A percentile compares a stretch with the other conserved stretches of the same genome.
Conservation (phyloP, 2,329 filamentous ascomycete genomes). For the Bipolaris oryzae region DNA sequence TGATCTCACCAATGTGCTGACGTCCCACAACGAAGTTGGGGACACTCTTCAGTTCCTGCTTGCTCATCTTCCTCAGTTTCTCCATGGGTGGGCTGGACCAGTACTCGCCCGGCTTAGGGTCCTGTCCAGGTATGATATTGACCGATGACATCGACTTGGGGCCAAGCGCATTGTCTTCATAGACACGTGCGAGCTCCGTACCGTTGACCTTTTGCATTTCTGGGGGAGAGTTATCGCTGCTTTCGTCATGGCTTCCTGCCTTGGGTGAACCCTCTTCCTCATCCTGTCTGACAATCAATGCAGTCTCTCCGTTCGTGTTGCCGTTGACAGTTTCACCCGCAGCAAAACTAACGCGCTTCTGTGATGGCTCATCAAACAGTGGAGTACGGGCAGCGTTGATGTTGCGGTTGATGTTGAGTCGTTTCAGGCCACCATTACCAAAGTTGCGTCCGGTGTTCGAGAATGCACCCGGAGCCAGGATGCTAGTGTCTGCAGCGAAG, state of each 20-base stretch:
- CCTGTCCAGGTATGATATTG: slow-evolving; percentile 41
- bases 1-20: slow-evolving; percentile 77
- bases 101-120: slow-evolving; percentile 74
- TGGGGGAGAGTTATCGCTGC: slow-evolving; percentile 52
- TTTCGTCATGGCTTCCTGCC: slow-evolving; percentile 52
- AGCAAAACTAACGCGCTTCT: slow-evolving; percentile 90
- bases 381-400: slow-evolving; percentile 67
- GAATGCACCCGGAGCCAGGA: slow-evolving; percentile 84
- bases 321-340: slow-evolving; percentile 56
- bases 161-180: slow-evolving; percentile 66
- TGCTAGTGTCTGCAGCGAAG: slow-evolving; percentile 82
- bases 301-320: slow-evolving; percentile 51
- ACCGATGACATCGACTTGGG: slow-evolving; percentile 41
- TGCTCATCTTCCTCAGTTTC: slow-evolving; percentile 79
- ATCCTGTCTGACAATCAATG: slow-evolving; percentile 59
- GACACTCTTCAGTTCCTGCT: slow-evolving; percentile 76
- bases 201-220: slow-evolving; percentile 76
- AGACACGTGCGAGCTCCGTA: slow-evolving; percentile 79
- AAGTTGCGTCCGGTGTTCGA: slow-evolving; percentile 62
- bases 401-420: slow-evolving; percentile 88
- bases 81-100: slow-evolving; percentile 81
- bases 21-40: slow-evolving; percentile 81
- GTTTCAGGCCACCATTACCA: slow-evolving; percentile 71
- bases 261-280: slow-evolving; percentile 59
- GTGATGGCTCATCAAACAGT: slow-evolving; percentile 61